Conservation (phyloP, 371 early-diverging fungal genomes). For the Zancudomyces culisetae region DNA sequence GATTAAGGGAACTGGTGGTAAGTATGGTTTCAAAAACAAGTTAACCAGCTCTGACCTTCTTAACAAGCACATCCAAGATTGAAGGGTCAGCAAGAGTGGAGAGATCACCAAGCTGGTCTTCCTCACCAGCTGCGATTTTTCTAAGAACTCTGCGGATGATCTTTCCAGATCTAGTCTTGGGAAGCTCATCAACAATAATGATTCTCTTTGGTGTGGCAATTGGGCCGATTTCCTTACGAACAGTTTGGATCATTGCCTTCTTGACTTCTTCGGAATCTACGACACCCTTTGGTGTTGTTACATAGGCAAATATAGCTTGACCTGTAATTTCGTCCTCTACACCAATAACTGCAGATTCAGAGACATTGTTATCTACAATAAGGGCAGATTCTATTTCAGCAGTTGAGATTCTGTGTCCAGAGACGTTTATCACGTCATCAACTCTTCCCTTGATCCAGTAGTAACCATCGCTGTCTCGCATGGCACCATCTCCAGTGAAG, state of each 20-base stretch:
- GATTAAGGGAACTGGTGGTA: no score
- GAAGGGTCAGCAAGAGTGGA: slow-evolving; percentile 77
- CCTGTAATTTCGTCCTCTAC: slow-evolving; percentile 87
- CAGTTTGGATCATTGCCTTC: slow-evolving; percentile 47
- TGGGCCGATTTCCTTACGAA: slow-evolving; percentile 84
- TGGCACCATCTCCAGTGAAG: slow-evolving; percentile 81
- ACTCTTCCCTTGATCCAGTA: slow-evolving; percentile 89
- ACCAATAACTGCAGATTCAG: slow-evolving; percentile 92
- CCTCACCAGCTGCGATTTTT: slow-evolving; percentile 72
- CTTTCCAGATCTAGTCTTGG: slow-evolving; percentile 97
- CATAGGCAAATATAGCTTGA: slow-evolving; percentile 53
- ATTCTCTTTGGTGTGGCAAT: slow-evolving; percentile 83
- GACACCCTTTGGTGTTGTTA: slow-evolving; percentile 39
- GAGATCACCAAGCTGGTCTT: slow-evolving; percentile 69
- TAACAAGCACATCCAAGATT: slow-evolving; percentile 23
- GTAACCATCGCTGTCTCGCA: slow-evolving; percentile 81
- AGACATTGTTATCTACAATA: slow-evolving; percentile 56
- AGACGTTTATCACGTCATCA: slow-evolving; percentile 95
- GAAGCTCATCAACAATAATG: slow-evolving; percentile 68
- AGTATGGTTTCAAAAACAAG: no score
- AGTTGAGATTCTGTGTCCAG: slow-evolving; percentile 91
- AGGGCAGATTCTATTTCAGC: slow-evolving; percentile 89
- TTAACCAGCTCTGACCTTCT: no score
- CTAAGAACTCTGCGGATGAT: slow-evolving; percentile 88
- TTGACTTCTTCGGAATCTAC: slow-evolving; percentile 26